Evolutionary conservation across 2,329 filamentous ascomycete genomes (phyloP), one percentile per base, ranked within the genome.

Genomic region (Blastomyces emzantsi): DNA sequence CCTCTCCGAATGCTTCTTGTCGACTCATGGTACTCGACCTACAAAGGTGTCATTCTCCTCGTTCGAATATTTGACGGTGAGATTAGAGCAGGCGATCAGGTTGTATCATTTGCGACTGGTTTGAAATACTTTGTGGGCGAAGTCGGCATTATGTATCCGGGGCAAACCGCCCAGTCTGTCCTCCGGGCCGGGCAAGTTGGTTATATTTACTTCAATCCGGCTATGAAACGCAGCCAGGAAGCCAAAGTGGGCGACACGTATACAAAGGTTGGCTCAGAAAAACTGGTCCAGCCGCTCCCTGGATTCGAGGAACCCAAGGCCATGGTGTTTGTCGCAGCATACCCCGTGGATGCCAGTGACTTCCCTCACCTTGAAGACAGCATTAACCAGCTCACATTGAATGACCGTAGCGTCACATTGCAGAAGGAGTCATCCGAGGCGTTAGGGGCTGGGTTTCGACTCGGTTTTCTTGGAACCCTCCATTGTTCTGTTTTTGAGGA

Each of bases 401-500:
- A 99, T 74, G 94, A 99, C 75, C 87, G 94, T 64, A 96, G 92
- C 73, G 90, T 99, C 41, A 96, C 92, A 2, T 80, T 97, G 57
- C 89, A 92, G 69, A 97, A 97, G 74, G 94, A 97, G 73, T 90
- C 90, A 33, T 97, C 92, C 0, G 92, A 97, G 72, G 94, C 94
- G 0, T 81, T 99, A 0, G 94, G 94, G 0, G 90, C 93, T 0
- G 94, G 94, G 1, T 99, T 94, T 88, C 87, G 94, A 56, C 79
- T 99, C 13, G 94, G 94, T 0, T 99, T 99, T 72, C 78, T 99
- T 3, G 94, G 94, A n/a, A 97, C 92, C 15, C 80, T 99, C 58
- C 94, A 99, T 75, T 97, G 94, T 78, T 97, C 92, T n/a, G 94
- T 99, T 4, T 99, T 99, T 70, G 92, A 99, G 76, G 94, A 99